phyloP scores from a whole-genome alignment of 768 basidiomycete genomes.

The Obba rivulosa region DNA sequence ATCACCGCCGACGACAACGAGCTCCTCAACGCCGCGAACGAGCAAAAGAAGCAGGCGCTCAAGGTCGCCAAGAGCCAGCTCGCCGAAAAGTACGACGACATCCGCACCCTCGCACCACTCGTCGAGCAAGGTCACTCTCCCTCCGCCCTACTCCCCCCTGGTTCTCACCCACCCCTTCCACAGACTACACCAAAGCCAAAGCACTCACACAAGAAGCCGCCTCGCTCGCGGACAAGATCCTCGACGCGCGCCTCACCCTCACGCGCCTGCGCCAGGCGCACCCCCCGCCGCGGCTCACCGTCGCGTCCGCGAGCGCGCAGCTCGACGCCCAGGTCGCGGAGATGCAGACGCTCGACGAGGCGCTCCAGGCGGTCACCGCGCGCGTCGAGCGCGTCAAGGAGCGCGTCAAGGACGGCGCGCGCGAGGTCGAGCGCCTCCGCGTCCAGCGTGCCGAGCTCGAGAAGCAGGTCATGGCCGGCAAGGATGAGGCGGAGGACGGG shows the following conservation, averaged over 20 bases:
- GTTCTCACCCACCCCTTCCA: not conserved
- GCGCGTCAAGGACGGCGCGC: conserved; percentile 48
- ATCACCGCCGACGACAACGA: conserved; percentile 80
- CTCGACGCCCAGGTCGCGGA: conserved; percentile 72
- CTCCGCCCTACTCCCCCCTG: not conserved
- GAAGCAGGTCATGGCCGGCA: conserved; percentile 53
- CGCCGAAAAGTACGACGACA: conserved; percentile 55
- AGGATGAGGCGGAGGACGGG: conserved; percentile 53
- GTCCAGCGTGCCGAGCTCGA: conserved; percentile 66
- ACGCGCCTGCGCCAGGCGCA: conserved; percentile 78
- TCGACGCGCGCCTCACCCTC: conserved; percentile 76
- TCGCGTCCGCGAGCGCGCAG: conserved; percentile 65
- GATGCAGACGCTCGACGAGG: conserved; percentile 73
- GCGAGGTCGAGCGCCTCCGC: conserved; percentile 54
- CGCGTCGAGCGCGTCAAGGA: conserved; percentile 52
- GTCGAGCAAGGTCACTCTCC: conserved; percentile 63
- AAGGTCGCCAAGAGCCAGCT: conserved; percentile 61
- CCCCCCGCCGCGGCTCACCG: conserved; percentile 74
- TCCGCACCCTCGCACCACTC: conserved; percentile 55
- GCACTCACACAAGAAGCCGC: conserved; percentile 48
- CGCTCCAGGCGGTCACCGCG: conserved; percentile 49
- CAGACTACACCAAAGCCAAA: conserved; percentile 60
- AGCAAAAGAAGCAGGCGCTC: conserved; percentile 63
- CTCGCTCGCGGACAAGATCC: conserved; percentile 65
- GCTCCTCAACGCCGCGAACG: conserved; percentile 52